Evolutionary conservation across 768 basidiomycete species (phyloP).

Genomic region (Botryobasidium botryosum): DNA sequence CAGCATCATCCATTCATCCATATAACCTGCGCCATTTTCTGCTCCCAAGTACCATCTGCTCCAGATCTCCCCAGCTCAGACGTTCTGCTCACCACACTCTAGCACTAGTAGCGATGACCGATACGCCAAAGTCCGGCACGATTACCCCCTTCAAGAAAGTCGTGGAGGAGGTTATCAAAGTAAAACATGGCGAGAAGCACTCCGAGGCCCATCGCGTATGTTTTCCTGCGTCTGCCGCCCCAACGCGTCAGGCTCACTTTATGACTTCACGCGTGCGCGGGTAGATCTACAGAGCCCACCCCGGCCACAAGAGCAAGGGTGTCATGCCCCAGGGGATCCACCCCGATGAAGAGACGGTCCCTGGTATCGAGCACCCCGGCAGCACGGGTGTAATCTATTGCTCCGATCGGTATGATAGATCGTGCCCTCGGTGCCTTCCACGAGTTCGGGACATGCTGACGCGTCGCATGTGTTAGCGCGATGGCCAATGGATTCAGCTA

Average conservation of each 20-base stretch:
- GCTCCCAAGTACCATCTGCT: too few species aligned
- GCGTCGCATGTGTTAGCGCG: conserved; percentile 27
- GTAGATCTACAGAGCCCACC: conserved; percentile 62
- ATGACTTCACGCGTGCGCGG: background rate
- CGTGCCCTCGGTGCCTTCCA: too few species aligned
- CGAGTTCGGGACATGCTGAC: conserved; percentile 1
- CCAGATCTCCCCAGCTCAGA: too few species aligned
- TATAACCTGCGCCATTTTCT: too few species aligned
- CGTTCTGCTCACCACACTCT: too few species aligned
- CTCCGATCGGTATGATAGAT: conserved; percentile 63
- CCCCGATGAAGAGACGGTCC: conserved; percentile 72
- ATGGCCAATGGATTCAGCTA: conserved; percentile 88
- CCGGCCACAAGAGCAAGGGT: conserved; percentile 49
- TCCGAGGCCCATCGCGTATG: conserved; percentile 75
- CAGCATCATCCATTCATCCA: too few species aligned
- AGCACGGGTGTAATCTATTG: conserved; percentile 55
- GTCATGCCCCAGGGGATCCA: conserved; percentile 47
- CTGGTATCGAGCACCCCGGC: conserved; percentile 35
- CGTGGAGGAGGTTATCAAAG: conserved; percentile 32
- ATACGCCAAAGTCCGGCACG: too few species aligned
- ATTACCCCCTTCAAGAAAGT: conserved; percentile 10
- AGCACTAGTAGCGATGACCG: too few species aligned
- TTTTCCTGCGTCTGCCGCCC: background rate
- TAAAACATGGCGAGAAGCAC: conserved; percentile 58
- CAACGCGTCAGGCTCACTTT: background rate